Evolutionary conservation across 352 stramenopile genomes (phyloP), one percentile per base, ranked within the genome.

Genomic region (Phytophthora brassicae): DNA sequence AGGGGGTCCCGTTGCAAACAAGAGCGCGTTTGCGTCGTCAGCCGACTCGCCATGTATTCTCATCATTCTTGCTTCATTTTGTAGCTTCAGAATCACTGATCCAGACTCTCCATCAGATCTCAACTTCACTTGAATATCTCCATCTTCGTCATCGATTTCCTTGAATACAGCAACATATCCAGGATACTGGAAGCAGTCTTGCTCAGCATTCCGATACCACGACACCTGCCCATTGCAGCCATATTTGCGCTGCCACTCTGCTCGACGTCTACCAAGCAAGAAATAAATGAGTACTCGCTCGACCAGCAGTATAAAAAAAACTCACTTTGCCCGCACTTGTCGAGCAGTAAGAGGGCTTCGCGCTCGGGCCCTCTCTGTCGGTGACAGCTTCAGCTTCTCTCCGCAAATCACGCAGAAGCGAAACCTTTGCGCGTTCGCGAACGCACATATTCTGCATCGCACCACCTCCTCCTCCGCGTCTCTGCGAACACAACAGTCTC

Each of bases 361-460:
- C 6, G 20, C 28, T 6, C 68, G 53, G 12, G 38, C 22, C 43
- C n/a, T 59, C 49, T 72, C 63, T 11, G 68, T 64, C 20, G 68
- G 57, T 11, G 68, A 72, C 39, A 64, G 54, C 41, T 62, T 67
- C 14, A 71, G 42, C 46, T 74, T 67, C 43, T 74, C 63, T 4
- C 76, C 73, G 28, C 76, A 86, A 1, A 86, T 43, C 4, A 75
- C 68, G 35, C 76, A 86, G 56, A 75, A 72, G 11, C 59, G 59
- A 22, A 75, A 56, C n/a, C 68, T 58, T 52, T 77, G 75, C 31
- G 70, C 71, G 60, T 83, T 86, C 14, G 65, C 64, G 49, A 86
- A 86, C 3, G 61, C 64, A 48, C 74, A 86, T 20, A 70, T 51
- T n/a, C 46, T 23, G 50, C 76, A 83, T 16, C 44, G 56, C 24